A percentile compares a stretch with the other conserved stretches of the same genome.
These are phyloP conservation scores for Megacollybia marginata DNA, from an alignment of 768 basidiomycete species.

Conservation along the genomic window DNA sequence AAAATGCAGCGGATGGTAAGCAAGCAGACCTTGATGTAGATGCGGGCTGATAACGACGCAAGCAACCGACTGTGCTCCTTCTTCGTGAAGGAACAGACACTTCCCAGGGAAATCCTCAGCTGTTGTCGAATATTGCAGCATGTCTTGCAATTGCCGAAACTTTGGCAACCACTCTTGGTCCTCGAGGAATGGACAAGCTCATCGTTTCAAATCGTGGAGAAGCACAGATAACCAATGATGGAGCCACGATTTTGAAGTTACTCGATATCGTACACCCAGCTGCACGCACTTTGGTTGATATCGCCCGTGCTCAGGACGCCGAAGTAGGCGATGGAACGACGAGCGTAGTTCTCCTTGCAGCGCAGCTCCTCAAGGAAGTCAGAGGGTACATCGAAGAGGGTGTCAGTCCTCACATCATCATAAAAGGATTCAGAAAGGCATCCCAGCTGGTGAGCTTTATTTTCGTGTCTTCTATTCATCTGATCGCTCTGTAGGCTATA, in stretches of 20 bases:
- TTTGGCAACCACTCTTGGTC: slow-evolving; percentile 91
- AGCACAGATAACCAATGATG: slow-evolving; percentile 99
- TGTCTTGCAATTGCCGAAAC: slow-evolving; percentile 92
- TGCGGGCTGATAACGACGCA: too few relatives aligned
- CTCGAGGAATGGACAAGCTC: slow-evolving; percentile 97
- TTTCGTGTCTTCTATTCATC: slow-evolving; percentile 2
- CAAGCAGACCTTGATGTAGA: not conserved
- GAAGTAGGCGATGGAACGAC: slow-evolving; percentile 99
- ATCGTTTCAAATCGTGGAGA: slow-evolving; percentile 92
- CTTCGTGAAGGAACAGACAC: slow-evolving; percentile 94
- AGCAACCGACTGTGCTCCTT: slow-evolving; percentile 96
- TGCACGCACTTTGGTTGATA: slow-evolving; percentile 95
- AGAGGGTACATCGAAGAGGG: slow-evolving; percentile 91
- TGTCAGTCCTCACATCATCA: slow-evolving; percentile 94
- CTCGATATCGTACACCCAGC: slow-evolving; percentile 98
- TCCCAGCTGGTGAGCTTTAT: slow-evolving; percentile 62
- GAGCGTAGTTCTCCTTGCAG: slow-evolving; percentile 89
- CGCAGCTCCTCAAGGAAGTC: slow-evolving; percentile 91
- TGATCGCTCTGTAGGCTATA: slow-evolving; percentile 49
- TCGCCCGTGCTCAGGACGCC: slow-evolving; percentile 96
- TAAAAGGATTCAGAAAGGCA: slow-evolving; percentile 91
- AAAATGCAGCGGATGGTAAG: slow-evolving; percentile 85
- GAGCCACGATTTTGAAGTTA: slow-evolving; percentile 95
- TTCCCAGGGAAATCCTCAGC: slow-evolving; percentile 87
- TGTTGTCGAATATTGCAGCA: slow-evolving; percentile 93